These are phyloP conservation scores for Flaveria ramosissima DNA, from an alignment of 129 eudicot genomes.

Conservation along the genomic window DNA sequence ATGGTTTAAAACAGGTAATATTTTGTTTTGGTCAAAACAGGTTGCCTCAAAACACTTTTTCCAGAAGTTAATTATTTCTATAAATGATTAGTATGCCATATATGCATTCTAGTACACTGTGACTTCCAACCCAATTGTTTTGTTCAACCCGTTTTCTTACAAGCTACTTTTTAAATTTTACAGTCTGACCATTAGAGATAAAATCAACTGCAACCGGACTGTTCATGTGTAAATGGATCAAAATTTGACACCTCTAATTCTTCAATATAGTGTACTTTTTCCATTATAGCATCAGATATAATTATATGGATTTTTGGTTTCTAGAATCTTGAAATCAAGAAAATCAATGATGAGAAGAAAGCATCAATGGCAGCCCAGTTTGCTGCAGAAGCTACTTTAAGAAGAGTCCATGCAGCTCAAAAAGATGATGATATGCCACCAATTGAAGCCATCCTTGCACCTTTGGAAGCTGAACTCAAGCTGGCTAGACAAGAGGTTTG, in stretches of 20 bases:
- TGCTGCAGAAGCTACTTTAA: constrained; percentile 89
- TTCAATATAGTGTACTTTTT: background rate
- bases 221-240: background rate
- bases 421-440: constrained; percentile 98
- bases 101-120: background rate
- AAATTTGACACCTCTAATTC: background rate
- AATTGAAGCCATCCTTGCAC: constrained; percentile 90
- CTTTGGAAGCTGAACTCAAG: constrained; percentile 89
- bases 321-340: constrained; percentile 93
- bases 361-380: constrained; percentile 96
- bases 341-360: constrained; percentile 94
- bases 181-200: background rate
- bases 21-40: background rate
- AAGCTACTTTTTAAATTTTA: background rate
- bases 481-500: constrained; percentile 89
- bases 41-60: background rate
- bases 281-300: constrained; percentile 6
- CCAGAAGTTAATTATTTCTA: background rate
- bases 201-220: too few species aligned
- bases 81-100: background rate
- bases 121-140: background rate
- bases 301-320: constrained; percentile 13
- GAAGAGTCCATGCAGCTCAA: constrained; percentile 90
- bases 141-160: background rate
- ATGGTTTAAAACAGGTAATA: background rate